Conservation (phyloP, 148 eudicot genomes). For the Diospyros kaki region DNA sequence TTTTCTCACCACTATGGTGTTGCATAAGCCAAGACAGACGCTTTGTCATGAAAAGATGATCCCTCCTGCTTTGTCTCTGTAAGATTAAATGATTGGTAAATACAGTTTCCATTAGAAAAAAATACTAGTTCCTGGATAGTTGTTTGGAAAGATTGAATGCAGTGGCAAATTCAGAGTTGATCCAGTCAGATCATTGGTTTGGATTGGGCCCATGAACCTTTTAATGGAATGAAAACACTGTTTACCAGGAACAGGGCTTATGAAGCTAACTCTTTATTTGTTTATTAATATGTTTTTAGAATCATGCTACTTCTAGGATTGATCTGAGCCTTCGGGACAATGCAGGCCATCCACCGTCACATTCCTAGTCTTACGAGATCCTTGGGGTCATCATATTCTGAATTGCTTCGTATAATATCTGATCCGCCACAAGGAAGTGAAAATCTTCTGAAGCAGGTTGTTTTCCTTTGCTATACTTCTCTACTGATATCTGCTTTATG, state of each 20-base stretch:
- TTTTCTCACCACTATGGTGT: too few relatives aligned
- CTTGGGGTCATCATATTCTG: constrained; percentile 68
- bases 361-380: constrained; percentile 71
- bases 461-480: constrained; percentile 13
- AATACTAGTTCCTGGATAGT: background rate
- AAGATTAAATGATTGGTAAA: background rate
- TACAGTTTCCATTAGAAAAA: background rate
- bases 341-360: constrained; percentile 94
- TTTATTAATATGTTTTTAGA: background rate
- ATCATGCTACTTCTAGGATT: background rate
- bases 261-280: background rate
- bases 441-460: constrained; percentile 76
- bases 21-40: too few relatives aligned
- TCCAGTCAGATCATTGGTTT: background rate
- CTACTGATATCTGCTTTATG: background rate
- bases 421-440: constrained; percentile 94
- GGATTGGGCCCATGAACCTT: background rate
- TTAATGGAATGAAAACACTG: constrained; percentile 1
- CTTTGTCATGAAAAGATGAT: too few relatives aligned
- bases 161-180: background rate
- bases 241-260: background rate
- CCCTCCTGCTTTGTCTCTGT: background rate
- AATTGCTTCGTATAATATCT: constrained; percentile 74
- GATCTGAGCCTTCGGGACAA: constrained; percentile 2
- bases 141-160: background rate